Percentiles rank a stretch among this genome's conserved stretches.
Evolutionary conservation across 1,139 yeast species (phyloP).

Genomic region (Yamadazyma blattariae): DNA sequence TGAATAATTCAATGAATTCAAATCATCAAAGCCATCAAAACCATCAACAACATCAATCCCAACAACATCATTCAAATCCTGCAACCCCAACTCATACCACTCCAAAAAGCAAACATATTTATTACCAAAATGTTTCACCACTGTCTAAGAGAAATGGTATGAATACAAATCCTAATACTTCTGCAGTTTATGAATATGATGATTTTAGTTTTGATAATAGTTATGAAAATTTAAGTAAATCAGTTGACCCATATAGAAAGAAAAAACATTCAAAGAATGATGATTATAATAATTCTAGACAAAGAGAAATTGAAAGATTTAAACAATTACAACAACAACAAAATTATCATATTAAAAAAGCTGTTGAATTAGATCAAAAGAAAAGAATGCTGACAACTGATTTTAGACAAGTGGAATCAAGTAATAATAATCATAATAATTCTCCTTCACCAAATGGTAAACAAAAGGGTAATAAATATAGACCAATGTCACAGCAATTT

Average conservation of each 20-base stretch:
- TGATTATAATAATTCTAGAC: slow-evolving; percentile 15
- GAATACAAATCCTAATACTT: neutral
- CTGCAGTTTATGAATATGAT: slow-evolving; percentile 18
- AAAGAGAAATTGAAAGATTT: slow-evolving; percentile 32
- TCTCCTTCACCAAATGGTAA: too few species aligned
- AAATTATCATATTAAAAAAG: slow-evolving; percentile 25
- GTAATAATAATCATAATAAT: slow-evolving; percentile 6
- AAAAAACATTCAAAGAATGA: slow-evolving; percentile 6
- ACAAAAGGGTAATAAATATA: slow-evolving; percentile 8
- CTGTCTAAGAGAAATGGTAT: slow-evolving; percentile 15
- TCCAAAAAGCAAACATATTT: slow-evolving; percentile 10
- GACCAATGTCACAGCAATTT: slow-evolving; percentile 19
- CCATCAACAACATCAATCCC: neutral
- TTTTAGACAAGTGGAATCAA: slow-evolving; percentile 14
- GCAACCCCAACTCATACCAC: slow-evolving; percentile 3
- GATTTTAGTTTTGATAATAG: slow-evolving; percentile 25
- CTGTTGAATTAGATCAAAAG: slow-evolving; percentile 13
- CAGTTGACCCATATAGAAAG: slow-evolving; percentile 12
- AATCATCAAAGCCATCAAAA: neutral
- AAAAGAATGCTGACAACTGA: slow-evolving; percentile 20
- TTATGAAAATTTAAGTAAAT: slow-evolving; percentile 20
- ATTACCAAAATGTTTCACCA: slow-evolving; percentile 9
- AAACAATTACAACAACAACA: slow-evolving; percentile 32
- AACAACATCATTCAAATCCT: neutral
- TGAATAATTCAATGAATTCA: neutral